Evolutionary conservation across 164 flowering plant genomes (phyloP), one percentile per base, ranked within the genome.

Genomic region (Piper betle): DNA sequence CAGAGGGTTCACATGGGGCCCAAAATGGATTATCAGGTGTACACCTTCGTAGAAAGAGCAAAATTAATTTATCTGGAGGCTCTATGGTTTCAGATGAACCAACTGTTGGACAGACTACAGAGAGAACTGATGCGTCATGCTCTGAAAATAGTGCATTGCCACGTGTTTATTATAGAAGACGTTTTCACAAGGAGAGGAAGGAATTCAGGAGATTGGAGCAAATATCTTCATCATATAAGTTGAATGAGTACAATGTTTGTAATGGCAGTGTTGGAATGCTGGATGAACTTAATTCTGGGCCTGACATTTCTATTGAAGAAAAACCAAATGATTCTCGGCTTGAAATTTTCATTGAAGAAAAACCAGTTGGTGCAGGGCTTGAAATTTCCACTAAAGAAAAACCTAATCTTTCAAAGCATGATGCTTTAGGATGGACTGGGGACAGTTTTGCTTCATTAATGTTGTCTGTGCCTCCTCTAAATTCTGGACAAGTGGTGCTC

Each of bases 121-220:
- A 65, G 53, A 70, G 66, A 13, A 66, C 80, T 73, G 9, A 62
- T 43, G 38, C 62, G 11, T 46, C 48, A 57, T 64, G 62, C 64
- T 52, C 71, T 33, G 67, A 65, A 17, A 73, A 66, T 56, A 64
- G 71, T 52, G 79, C 68, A 60, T 60, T 52, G 41, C 85, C 85
- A 10, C 62, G 78, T 77, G 99, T 94, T 61, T 94, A 94, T 71
- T 71, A 63, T 58, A 78, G 99, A 80, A 83, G 69, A 77, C 83
- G 86, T 37, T 78, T 67, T 66, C 85, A 65, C 69, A 75, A 73
- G 65, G 66, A 66, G 62, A 69, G 60, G 15, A 68, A 65, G 46
- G 69, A 33, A 33, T 20, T 66, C 11, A 17, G n/a, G 52, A 61
- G 55, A 64, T 41, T 10, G 33, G 73, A 66, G 52, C 66, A 50